Evolutionary conservation across 352 stramenopile genomes (phyloP).

Genomic region (Globisporangium solare): DNA sequence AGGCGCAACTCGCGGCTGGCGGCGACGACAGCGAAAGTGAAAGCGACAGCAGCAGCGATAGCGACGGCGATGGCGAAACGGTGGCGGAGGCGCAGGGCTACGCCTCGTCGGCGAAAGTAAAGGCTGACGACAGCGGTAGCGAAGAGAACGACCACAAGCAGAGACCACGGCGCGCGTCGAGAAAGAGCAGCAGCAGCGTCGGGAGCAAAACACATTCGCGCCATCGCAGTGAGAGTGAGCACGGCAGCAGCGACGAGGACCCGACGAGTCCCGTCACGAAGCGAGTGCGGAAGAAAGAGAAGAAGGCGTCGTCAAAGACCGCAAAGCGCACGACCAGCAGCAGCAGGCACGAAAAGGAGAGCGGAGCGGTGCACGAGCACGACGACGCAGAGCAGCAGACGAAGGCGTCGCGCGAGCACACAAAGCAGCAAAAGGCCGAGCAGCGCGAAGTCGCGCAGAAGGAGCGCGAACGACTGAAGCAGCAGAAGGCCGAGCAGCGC

Average conservation of each 20-base stretch:
- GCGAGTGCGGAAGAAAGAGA: neutral
- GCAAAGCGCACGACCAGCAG: too few relatives aligned
- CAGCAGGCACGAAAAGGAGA: too few relatives aligned
- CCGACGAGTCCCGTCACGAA: neutral
- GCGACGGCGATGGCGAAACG: neutral
- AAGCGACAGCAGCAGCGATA: conserved; percentile 3
- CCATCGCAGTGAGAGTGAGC: neutral
- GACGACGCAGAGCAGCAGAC: neutral
- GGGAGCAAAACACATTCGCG: too few relatives aligned
- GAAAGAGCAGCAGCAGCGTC: too few relatives aligned
- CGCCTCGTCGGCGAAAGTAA: neutral
- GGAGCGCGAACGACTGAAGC: neutral
- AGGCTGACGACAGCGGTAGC: conserved; percentile 1
- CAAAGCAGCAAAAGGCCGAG: too few relatives aligned
- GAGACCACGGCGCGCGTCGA: neutral
- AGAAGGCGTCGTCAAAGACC: neutral
- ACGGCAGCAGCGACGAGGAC: neutral
- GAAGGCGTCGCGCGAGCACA: neutral
- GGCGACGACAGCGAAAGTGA: neutral
- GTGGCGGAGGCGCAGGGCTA: neutral
- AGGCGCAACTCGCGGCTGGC: neutral
- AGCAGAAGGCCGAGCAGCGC: conserved; percentile 1
- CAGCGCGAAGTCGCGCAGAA: too few relatives aligned
- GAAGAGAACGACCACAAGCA: conserved; percentile 1
- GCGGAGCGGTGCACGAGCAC: too few relatives aligned